Conservation (phyloP, 805 yeast genomes). For the Pichia occidentalis region DNA sequence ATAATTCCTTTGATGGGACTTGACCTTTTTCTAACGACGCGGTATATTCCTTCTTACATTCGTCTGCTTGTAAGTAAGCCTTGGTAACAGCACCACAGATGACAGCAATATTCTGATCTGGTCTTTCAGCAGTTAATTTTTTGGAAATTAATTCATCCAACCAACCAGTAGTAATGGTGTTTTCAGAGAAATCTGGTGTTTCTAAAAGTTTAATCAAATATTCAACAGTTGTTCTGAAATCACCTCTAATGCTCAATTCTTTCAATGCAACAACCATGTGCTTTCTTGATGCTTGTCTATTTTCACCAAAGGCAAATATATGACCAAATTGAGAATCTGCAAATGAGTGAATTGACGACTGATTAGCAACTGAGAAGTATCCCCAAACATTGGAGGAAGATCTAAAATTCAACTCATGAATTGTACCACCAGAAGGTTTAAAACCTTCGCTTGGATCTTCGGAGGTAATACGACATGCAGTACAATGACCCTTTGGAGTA, state of each 20-base stretch:
- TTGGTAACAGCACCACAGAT: slow-evolving; percentile 98
- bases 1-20: slow-evolving; percentile 74
- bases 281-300: slow-evolving; percentile 94
- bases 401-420: slow-evolving; percentile 93
- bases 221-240: slow-evolving; percentile 96
- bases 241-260: slow-evolving; percentile 96
- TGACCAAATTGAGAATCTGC: slow-evolving; percentile 99
- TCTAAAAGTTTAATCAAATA: slow-evolving; percentile 90
- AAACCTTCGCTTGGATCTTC: slow-evolving; percentile 99
- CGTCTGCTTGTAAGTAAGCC: slow-evolving; percentile 76
- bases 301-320: slow-evolving; percentile 97
- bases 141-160: slow-evolving; percentile 91
- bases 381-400: slow-evolving; percentile 99
- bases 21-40: slow-evolving; percentile 90
- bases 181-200: slow-evolving; percentile 93
- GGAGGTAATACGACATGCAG: slow-evolving; percentile 98
- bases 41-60: slow-evolving; percentile 60
- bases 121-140: slow-evolving; percentile 94
- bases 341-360: slow-evolving; percentile 95
- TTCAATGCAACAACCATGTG: slow-evolving; percentile 98
- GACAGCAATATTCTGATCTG: slow-evolving; percentile 84
- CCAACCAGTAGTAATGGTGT: slow-evolving; percentile 98
- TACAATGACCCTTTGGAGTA: slow-evolving; percentile 95
- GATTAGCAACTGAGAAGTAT: slow-evolving; percentile 93
- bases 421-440: slow-evolving; percentile 96